Evolutionary conservation across 495 filamentous ascomycete species (phyloP), one percentile per base, ranked within the genome.

Genomic region (Mytilinidion resinicola): DNA sequence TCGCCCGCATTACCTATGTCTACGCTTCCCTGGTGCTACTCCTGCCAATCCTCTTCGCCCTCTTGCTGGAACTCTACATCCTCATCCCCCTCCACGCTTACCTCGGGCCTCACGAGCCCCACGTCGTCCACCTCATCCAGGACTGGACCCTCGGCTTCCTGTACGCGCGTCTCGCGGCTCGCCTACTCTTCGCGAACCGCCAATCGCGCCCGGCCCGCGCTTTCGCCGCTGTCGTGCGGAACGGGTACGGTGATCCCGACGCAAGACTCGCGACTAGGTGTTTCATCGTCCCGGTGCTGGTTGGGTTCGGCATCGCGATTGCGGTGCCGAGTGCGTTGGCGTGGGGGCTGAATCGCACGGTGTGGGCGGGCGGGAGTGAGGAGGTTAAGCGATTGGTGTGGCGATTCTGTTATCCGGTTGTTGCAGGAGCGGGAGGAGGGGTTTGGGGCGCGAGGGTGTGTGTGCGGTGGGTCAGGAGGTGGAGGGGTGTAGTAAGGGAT

Each of bases 101-200:
- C 64, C 80, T 59, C 37, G 57, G 55, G 19, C 60, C 60, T 1
- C 33, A 74, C 12, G 74, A 84, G 34, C 72, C 73, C 1, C 91
- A 96, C 67, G 86, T 88, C 37, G 82, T 97, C 39, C 88, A 95
- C 63, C 79, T 96, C 52, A 82, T 96, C 55, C 92, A 97, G 69
- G 83, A 89, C 63, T 98, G 95, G 91, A 95, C 91, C 0, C 74
- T 97, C 3, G 95, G 95, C 9, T 82, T 97, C 17, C 79, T 98
- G 34, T 96, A 96, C 71, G 80, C 95, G 51, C 92, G 95, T 57
- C 83, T 96, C 72, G 82, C 82, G n/a, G 78, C 81, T 38, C 87
- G 88, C 38, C 68, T 89, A 57, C 77, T 90, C 46, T 77, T 88
- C 48, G 79, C 81, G 65, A 75, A 78, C 39, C 78, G 71, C 56